A percentile compares a stretch with the other conserved stretches of the same genome.
phyloP scores from a whole-genome alignment of 202 grass and related monocot species.

The Zoysia matrella region DNA sequence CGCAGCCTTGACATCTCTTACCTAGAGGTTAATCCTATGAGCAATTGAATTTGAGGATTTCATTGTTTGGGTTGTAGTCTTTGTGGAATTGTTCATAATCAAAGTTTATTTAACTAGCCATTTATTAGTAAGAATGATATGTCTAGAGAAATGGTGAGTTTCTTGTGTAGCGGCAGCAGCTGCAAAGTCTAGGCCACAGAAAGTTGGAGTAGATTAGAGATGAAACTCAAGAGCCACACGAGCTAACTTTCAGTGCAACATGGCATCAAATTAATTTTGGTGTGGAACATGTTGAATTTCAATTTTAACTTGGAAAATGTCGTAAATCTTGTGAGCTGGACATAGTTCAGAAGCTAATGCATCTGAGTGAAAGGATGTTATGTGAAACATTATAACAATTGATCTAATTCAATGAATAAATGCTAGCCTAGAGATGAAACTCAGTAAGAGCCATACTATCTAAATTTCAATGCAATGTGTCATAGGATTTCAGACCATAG shows the following conservation, averaged over 20 bases:
- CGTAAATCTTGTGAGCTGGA: background rate
- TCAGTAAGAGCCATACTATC: no score
- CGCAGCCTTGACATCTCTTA: constrained; percentile 83
- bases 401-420: no score
- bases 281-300: background rate
- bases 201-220: background rate
- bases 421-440: no score
- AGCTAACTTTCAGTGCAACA: background rate
- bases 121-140: background rate
- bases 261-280: background rate
- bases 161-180: no score
- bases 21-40: constrained; percentile 62
- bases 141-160: background rate
- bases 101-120: background rate
- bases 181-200: background rate
- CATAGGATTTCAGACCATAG: no score
- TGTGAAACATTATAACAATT: no score
- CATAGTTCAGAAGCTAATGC: background rate
- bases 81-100: background rate
- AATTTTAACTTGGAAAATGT: constrained; percentile 6
- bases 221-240: background rate
- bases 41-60: constrained; percentile 1
- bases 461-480: no score
- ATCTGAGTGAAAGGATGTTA: constrained; percentile 1
- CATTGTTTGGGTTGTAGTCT: background rate